Percentiles rank a stretch among this genome's conserved stretches.
phyloP scores from a whole-genome alignment of 73 alveolate genomes.

The Paraurostyla sp. region DNA sequence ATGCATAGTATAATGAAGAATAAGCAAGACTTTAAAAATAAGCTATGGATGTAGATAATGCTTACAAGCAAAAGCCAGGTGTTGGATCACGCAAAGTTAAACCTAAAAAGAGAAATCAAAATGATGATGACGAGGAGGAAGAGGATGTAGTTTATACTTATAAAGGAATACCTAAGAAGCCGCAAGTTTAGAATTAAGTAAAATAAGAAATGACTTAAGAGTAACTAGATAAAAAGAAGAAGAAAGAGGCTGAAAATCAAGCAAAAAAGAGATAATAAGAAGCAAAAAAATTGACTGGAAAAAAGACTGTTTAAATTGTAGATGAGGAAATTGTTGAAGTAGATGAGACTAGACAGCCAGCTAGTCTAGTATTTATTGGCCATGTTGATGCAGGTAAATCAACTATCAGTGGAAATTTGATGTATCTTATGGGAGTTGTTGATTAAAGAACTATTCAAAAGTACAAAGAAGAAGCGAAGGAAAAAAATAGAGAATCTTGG shows the following conservation, averaged over 20 bases:
- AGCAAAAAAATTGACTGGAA: conserved; percentile 56
- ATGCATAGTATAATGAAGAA: conserved; percentile 16
- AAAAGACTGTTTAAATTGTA: conserved; percentile 13
- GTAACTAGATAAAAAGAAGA: conserved; percentile 18
- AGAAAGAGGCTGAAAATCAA: conserved; percentile 70
- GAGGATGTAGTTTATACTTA: not conserved
- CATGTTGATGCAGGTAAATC: conserved; percentile 99
- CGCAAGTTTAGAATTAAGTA: not conserved
- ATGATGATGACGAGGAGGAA: conserved; percentile 36
- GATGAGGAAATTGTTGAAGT: conserved; percentile 87
- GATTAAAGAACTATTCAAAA: conserved; percentile 97
- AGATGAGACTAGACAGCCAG: conserved; percentile 95
- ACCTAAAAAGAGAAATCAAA: not conserved
- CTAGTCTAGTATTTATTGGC: conserved; percentile 96
- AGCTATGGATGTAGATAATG: not conserved
- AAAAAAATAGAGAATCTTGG: conserved; percentile 97
- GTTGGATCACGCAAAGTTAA: not conserved
- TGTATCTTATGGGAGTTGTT: conserved; percentile 90
- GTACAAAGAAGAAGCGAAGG: conserved; percentile 97
- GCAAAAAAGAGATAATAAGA: conserved; percentile 65
- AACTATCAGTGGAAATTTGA: conserved; percentile 96
- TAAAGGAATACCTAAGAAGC: not conserved
- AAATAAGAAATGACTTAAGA: not conserved
- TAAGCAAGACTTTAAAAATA: not conserved
- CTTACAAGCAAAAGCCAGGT: conserved; percentile 43